These are phyloP conservation scores for Lachancea meyersii DNA, from an alignment of 805 yeast species.

Conservation along the genomic window DNA sequence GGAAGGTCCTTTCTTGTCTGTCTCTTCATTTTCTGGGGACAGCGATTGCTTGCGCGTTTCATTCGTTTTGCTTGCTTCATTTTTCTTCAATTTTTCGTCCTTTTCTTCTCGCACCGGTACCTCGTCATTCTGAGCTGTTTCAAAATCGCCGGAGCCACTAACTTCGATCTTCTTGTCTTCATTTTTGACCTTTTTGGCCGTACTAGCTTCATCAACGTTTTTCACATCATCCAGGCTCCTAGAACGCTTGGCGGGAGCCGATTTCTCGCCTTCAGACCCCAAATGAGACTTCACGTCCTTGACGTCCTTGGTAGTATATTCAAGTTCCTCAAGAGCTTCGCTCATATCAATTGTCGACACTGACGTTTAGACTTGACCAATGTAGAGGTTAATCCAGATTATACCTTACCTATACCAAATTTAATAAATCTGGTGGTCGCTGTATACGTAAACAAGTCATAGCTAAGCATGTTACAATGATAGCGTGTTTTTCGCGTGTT, in stretches of 20 bases:
- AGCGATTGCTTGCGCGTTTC: no score
- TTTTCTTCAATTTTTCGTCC: no score
- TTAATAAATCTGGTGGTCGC: not conserved
- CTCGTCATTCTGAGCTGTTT: not conserved
- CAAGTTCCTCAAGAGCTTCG: not conserved
- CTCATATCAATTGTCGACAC: not conserved
- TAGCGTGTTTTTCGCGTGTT: not conserved
- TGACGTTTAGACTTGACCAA: not conserved
- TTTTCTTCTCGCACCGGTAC: not conserved
- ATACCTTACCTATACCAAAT: not conserved
- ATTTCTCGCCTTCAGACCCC: not conserved
- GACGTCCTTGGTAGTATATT: not conserved
- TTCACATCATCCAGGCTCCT: slow-evolving; percentile 3
- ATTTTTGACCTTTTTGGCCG: slow-evolving; percentile 6
- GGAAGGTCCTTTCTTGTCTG: no score
- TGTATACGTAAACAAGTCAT: not conserved
- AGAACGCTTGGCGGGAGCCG: not conserved
- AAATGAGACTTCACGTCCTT: not conserved
- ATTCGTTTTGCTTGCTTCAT: no score
- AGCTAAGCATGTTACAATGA: not conserved
- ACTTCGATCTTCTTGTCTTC: slow-evolving; percentile 5
- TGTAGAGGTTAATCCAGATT: no score
- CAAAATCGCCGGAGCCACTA: slow-evolving; percentile 8
- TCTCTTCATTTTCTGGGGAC: no score
- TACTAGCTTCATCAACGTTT: not conserved